phyloP scores from a whole-genome alignment of 495 filamentous ascomycete genomes.

The Xylaria grammica region DNA sequence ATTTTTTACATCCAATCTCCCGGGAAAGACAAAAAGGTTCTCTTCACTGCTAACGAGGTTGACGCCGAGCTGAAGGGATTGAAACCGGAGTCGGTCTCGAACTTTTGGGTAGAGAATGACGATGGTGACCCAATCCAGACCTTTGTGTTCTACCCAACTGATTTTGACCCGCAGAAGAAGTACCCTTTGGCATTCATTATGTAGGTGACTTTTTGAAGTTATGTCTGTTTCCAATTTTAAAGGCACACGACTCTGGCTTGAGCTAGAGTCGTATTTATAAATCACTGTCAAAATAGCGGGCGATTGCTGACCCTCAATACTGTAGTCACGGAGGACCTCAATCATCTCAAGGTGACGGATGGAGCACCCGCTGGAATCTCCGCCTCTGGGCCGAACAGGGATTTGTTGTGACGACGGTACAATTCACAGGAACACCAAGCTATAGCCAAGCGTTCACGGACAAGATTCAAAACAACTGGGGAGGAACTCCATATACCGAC shows the following conservation, averaged over 20 bases:
- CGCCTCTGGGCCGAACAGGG: slow-evolving; percentile 33
- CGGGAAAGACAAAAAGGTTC: slow-evolving; percentile 70
- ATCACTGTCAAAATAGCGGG: not conserved
- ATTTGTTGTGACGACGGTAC: slow-evolving; percentile 28
- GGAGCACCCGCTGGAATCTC: slow-evolving; percentile 29
- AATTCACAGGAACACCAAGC: slow-evolving; percentile 28
- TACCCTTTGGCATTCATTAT: slow-evolving; percentile 31
- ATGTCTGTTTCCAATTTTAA: not conserved
- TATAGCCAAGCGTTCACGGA: slow-evolving; percentile 25
- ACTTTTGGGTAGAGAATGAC: slow-evolving; percentile 31
- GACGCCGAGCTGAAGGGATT: slow-evolving; percentile 26
- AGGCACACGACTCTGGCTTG: too few species aligned
- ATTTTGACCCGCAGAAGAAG: slow-evolving; percentile 32
- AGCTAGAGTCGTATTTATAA: too few species aligned
- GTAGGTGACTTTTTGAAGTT: not conserved
- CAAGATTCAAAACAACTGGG: slow-evolving; percentile 28
- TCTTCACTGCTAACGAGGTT: slow-evolving; percentile 73
- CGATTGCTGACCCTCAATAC: not conserved
- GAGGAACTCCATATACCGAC: slow-evolving; percentile 28
- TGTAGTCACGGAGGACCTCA: slow-evolving; percentile 27
- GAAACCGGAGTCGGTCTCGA: slow-evolving; percentile 53
- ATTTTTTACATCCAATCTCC: slow-evolving; percentile 69
- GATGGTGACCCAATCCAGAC: slow-evolving; percentile 25
- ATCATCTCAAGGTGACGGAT: slow-evolving; percentile 25
- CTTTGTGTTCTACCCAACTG: slow-evolving; percentile 29